Base-by-base conservation (phyloP, 768 basidiomycete genomes). In the Boletus subparvulus region DNA sequence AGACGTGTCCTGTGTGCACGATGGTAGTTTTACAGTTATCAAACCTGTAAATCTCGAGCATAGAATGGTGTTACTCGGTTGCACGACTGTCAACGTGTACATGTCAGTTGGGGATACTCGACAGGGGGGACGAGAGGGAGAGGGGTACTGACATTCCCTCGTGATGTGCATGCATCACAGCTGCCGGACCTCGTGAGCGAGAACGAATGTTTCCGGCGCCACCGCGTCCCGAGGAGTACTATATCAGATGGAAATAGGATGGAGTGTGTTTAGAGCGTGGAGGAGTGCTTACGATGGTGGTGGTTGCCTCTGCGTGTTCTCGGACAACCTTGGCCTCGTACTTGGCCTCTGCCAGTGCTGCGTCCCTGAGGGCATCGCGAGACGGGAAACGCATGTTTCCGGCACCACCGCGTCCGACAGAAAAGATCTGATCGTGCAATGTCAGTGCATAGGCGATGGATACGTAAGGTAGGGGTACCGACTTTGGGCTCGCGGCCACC, bases 371-470 rank as follows among this genome's bases (percentile, higher is more conserved):
- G 5, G n/a, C n/a, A n/a, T n/a, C n/a, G n/a, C n/a, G n/a, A n/a
- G n/a, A n/a, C n/a, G 10, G 81, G 1, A 89, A 86, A 54, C 88
- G 84, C 48, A 94, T 84, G 77, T 95, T 95, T 14, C 92, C 92
- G 6, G 80, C 80, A n/a, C 92, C 93, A 33, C 92, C 92, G 42
- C 92, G 84, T 10, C 93, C 93, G 39, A 81, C 80, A 28, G 83
- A 84, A 61, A 74, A 76, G 54, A 58, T n/a, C 61, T 60, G 41
- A 19, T 30, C 16, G 28, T 7, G 5, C n/a, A n/a, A 4, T 3
- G 26, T 57, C 36, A 54, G 41, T 17, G 28, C 33, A 21, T 45
- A 24, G 46, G 52, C 10, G 7, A 11, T 14, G 13, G n/a, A 30
- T 3, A 21, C 17, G 21, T 19, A 26, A 41, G 10, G 21, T 21